Evolutionary conservation across 1,284 basidiomycete genomes (phyloP), one percentile per base, ranked within the genome.

Genomic region (Ustilago sp.): DNA sequence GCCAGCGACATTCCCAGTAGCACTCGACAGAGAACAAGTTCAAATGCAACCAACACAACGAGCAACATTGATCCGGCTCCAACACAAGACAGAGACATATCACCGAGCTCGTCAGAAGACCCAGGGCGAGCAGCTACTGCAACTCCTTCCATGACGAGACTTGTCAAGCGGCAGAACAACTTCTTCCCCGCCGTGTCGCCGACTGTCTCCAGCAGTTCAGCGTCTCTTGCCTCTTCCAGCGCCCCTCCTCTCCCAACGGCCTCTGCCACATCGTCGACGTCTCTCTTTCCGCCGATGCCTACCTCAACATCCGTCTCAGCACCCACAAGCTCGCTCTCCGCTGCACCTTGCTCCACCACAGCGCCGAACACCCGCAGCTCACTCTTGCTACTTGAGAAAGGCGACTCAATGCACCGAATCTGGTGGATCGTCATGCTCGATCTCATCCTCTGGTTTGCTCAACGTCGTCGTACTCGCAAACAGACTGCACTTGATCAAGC

Each of bases 391-490:
- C 28, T 62, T 8, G 19, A 41, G 5, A 47, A 57, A 13, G 47
- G 41, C 2, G 41, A 34, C 11, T 68, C 71, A 15, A 62, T 59
- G 17, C 65, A 74, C 39, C 53, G 62, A 1, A 19, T 74, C 0
- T 74, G 71, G 71, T 68, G 65, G 71, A 64, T 74, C 32, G 59
- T 68, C 15, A 63, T 74, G 50, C 58, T 74, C 35, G 52, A 68
- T 23, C 19, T 61, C 2, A 0, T 59, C 6, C 54, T 65, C 8
- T 74, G 71, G 71, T 62, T 64, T 13, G 32, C 31, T 2, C 65
- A 74, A 17, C 71, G 71, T 48, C 32, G 65, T 31, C 71, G 62
- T 1, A 64, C 61, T 2, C 65, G 62, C 23, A 17, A 62, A 3
- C 71, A 74, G 19, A 45, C n/a, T 5, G 61, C 62, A 0, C 5